Conservation (phyloP, 1,139 yeast genomes). For the Sugiyamaella pinicola region DNA sequence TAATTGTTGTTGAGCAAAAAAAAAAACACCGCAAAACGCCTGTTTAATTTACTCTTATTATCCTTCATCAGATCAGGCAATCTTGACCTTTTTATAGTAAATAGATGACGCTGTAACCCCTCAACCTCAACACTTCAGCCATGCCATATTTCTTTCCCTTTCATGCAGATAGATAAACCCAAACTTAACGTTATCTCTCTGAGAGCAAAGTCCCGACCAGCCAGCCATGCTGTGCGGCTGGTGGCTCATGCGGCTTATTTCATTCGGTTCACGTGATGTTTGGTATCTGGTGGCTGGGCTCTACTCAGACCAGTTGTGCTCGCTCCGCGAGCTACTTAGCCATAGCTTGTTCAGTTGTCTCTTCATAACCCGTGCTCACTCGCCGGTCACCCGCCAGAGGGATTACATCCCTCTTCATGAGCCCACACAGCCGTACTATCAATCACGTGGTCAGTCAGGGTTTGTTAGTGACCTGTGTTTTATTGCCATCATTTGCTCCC, state of each 20-base stretch:
- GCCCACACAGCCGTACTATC: too few species aligned
- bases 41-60: neutral
- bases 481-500: too few species aligned
- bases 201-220: too few species aligned
- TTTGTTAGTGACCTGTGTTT: too few species aligned
- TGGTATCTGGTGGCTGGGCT: too few species aligned
- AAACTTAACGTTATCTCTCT: slow-evolving; percentile 6
- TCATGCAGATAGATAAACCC: slow-evolving; percentile 15
- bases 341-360: too few species aligned
- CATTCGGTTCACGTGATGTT: too few species aligned
- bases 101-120: slow-evolving; percentile 2
- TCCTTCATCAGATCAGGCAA: neutral
- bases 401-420: too few species aligned
- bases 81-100: slow-evolving; percentile 4
- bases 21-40: neutral
- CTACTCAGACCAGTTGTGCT: neutral
- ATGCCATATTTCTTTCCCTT: slow-evolving; percentile 1
- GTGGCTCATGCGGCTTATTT: neutral
- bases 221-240: neutral
- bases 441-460: too few species aligned
- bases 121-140: slow-evolving; percentile 2
- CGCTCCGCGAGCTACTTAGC: too few species aligned
- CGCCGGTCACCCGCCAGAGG: too few species aligned
- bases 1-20: neutral
- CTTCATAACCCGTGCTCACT: too few species aligned